A percentile compares a stretch with the other conserved stretches of the same genome.
Evolutionary conservation across 768 basidiomycete species (phyloP).

Genomic region (Cystobasidium tubakii): DNA sequence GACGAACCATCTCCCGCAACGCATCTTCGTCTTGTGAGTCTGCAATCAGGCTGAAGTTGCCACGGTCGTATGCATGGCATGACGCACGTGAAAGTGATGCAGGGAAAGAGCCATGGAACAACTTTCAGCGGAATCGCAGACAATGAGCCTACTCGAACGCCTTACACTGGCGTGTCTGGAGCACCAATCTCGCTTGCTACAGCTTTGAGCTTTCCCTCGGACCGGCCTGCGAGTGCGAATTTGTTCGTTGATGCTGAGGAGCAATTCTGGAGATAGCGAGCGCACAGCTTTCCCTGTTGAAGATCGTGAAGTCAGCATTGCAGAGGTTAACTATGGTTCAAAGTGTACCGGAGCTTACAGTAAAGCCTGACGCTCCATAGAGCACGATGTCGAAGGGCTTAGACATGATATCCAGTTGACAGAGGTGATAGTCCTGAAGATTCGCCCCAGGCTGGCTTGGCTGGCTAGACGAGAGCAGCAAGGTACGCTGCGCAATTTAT

Average conservation of each 20-base stretch:
- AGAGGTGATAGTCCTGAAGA: neutral
- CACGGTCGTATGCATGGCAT: constrained; percentile 4
- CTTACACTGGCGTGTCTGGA: constrained; percentile 43
- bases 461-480: too few species aligned
- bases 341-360: constrained; percentile 46
- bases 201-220: constrained; percentile 58
- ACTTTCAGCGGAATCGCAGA: too few species aligned
- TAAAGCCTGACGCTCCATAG: constrained; percentile 61
- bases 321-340: neutral
- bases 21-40: constrained; percentile 55
- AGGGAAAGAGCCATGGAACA: neutral
- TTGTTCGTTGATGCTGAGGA: constrained; percentile 59
- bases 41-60: constrained; percentile 56
- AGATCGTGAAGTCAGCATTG: neutral
- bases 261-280: constrained; percentile 63
- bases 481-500: too few species aligned
- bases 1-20: constrained; percentile 58
- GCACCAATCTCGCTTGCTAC: constrained; percentile 56
- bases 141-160: too few species aligned
- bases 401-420: neutral
- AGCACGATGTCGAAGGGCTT: constrained; percentile 57
- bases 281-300: constrained; percentile 58
- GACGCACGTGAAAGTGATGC: constrained; percentile 8
- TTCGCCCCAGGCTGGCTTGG: too few species aligned
- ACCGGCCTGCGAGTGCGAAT: constrained; percentile 66